phyloP scores from a whole-genome alignment of 495 filamentous ascomycete species.

The Penicillium canescens region DNA sequence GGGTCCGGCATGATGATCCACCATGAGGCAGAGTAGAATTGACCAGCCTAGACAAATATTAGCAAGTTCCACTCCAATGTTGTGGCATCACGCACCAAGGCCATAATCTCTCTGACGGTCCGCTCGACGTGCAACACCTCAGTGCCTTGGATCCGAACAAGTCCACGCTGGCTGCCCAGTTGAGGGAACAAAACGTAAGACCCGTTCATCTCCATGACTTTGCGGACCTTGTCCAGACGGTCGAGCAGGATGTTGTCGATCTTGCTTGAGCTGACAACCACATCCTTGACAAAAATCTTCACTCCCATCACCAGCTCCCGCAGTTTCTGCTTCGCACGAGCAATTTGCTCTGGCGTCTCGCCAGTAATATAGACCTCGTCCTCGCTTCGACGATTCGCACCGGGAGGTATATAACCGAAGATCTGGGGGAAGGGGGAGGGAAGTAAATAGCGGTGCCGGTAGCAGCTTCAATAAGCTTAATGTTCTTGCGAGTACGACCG shows the following conservation, averaged over 20 bases:
- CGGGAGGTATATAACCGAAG: slow-evolving; percentile 82
- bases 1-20: slow-evolving; percentile 80
- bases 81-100: slow-evolving; percentile 58
- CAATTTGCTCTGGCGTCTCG: slow-evolving; percentile 74
- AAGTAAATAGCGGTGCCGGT: slow-evolving; percentile 98
- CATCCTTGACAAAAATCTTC: slow-evolving; percentile 89
- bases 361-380: slow-evolving; percentile 94
- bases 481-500: slow-evolving; percentile 89
- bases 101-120: slow-evolving; percentile 92
- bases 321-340: slow-evolving; percentile 83
- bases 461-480: slow-evolving; percentile 91
- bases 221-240: slow-evolving; percentile 91
- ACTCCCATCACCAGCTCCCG: slow-evolving; percentile 76
- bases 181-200: slow-evolving; percentile 89
- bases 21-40: slow-evolving; percentile 98
- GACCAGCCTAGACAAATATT: slow-evolving; percentile 68
- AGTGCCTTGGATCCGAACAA: slow-evolving; percentile 85
- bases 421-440: slow-evolving; percentile 86
- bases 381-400: slow-evolving; percentile 74
- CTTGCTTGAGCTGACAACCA: slow-evolving; percentile 80
- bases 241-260: slow-evolving; percentile 90
- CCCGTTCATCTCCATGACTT: slow-evolving; percentile 96
- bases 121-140: slow-evolving; percentile 93
- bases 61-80: slow-evolving; percentile 5
- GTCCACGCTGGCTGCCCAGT: slow-evolving; percentile 73